Evolutionary conservation across 257 asterid genomes (phyloP).

Genomic region (Verbena officinalis): DNA sequence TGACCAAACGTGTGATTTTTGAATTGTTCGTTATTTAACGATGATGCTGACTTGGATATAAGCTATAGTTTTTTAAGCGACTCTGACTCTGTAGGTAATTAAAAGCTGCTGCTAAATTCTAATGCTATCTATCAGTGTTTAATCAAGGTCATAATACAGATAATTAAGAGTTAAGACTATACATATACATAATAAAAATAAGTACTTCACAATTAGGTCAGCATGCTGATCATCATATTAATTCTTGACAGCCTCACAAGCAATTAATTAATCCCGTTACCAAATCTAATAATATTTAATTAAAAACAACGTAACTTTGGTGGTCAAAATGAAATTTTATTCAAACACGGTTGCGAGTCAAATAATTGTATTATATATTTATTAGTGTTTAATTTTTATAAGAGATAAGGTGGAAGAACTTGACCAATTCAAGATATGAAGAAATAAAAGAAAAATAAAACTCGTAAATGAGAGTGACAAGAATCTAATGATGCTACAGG

Average conservation of each 20-base stretch:
- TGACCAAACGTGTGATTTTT: constrained; percentile 5
- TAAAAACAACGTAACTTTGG: neutral
- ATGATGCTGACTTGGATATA: too few relatives aligned
- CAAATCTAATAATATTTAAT: neutral
- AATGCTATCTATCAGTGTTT: too few relatives aligned
- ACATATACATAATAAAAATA: too few relatives aligned
- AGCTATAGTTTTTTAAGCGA: too few relatives aligned
- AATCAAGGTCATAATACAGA: too few relatives aligned
- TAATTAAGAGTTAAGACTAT: too few relatives aligned
- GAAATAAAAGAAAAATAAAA: too few relatives aligned
- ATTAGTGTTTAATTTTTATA: neutral
- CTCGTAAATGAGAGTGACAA: neutral
- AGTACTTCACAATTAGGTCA: neutral
- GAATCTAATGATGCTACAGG: constrained; percentile 11
- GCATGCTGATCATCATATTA: neutral
- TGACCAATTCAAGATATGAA: neutral
- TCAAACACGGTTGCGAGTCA: constrained; percentile 24
- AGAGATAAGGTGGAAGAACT: neutral
- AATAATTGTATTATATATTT: neutral
- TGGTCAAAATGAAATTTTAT: constrained; percentile 21
- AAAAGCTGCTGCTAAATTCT: too few relatives aligned
- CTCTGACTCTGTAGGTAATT: too few relatives aligned
- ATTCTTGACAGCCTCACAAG: constrained; percentile 9
- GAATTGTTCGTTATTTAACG: too few relatives aligned
- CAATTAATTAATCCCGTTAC: neutral